A percentile compares a stretch with the other conserved stretches of the same genome.
These are phyloP conservation scores for Pichia nanzhaoensis DNA, from an alignment of 805 yeast genomes.

Conservation along the genomic window DNA sequence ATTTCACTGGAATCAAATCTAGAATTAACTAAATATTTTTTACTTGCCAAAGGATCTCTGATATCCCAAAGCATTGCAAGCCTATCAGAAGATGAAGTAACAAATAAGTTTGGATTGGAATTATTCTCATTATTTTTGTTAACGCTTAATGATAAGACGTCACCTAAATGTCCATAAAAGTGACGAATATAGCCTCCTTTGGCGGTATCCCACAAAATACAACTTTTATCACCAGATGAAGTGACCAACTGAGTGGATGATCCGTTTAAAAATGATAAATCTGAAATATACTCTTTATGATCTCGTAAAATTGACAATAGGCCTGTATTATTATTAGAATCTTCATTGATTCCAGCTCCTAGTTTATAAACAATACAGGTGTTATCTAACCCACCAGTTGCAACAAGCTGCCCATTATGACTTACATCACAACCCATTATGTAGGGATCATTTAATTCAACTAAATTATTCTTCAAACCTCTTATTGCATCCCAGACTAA, in stretches of 20 bases:
- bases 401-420: conserved; percentile 59
- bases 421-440: conserved; percentile 69
- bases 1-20: conserved; percentile 56
- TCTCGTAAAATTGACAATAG: conserved; percentile 59
- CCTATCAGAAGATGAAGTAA: conserved; percentile 66
- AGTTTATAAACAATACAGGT: conserved; percentile 63
- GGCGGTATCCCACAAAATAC: conserved; percentile 72
- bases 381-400: conserved; percentile 80
- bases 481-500: conserved; percentile 76
- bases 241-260: conserved; percentile 50
- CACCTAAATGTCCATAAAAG: conserved; percentile 65
- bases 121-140: conserved; percentile 16
- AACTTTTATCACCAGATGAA: conserved; percentile 77
- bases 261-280: conserved; percentile 55
- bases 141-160: conserved; percentile 47
- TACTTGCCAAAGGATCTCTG: conserved; percentile 34
- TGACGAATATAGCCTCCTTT: conserved; percentile 48
- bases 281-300: conserved; percentile 77
- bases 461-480: conserved; percentile 63
- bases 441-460: conserved; percentile 72
- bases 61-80: conserved; percentile 61
- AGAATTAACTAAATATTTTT: conserved; percentile 44
- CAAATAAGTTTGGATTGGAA: conserved; percentile 33
- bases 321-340: conserved; percentile 15
- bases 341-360: conserved; percentile 9